phyloP scores from a whole-genome alignment of 257 asterid genomes.

The Voacanga thouarsii region DNA sequence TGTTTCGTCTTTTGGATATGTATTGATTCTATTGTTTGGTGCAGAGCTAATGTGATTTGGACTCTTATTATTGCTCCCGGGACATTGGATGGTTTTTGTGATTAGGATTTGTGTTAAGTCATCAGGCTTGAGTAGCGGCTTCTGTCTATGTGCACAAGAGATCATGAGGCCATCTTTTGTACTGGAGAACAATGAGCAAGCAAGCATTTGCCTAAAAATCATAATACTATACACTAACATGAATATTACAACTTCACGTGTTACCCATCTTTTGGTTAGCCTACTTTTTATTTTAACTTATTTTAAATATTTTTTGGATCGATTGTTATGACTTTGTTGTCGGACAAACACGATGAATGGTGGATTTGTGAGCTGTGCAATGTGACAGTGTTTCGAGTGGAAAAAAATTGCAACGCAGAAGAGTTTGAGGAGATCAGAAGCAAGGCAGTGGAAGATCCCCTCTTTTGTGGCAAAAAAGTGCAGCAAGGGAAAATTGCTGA shows the following conservation, averaged over 20 bases:
- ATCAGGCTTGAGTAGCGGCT: constrained; percentile 66
- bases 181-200: constrained; percentile 30
- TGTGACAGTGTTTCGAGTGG: constrained; percentile 63
- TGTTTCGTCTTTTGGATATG: no score
- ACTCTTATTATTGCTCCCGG: constrained; percentile 88
- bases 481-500: no score
- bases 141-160: constrained; percentile 69
- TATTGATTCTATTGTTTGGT: no score
- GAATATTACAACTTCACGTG: no score
- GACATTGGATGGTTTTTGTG: constrained; percentile 78
- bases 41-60: no score
- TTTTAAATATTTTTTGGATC: no score
- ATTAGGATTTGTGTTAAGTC: constrained; percentile 83
- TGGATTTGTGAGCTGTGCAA: constrained; percentile 40
- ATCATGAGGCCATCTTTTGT: constrained; percentile 18
- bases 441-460: constrained; percentile 46
- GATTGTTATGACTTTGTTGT: neutral
- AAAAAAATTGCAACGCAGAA: constrained; percentile 34
- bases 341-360: neutral
- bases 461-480: constrained; percentile 40
- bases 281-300: no score
- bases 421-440: constrained; percentile 57
- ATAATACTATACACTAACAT: no score
- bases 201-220: constrained; percentile 53
- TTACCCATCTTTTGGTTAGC: no score